Base-by-base conservation (phyloP, 1,284 basidiomycete genomes). In the Cutaneotrichosporon arboriforme region DNA sequence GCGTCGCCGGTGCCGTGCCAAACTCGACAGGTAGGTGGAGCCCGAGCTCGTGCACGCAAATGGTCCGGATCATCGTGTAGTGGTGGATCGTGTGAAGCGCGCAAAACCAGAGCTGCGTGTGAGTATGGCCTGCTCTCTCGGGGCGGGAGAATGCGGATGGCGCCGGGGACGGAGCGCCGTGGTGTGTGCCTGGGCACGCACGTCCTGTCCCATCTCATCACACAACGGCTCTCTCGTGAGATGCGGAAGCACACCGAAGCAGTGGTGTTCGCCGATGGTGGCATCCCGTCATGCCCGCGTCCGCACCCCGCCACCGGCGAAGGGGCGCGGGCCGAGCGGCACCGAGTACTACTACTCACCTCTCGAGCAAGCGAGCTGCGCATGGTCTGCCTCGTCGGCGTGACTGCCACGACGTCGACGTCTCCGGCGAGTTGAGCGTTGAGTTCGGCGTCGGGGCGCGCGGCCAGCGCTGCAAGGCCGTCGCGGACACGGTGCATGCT, bases 31-130 rank as follows among this genome's bases (percentile, higher is more conserved):
- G 70, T 15, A 74, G 59, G 1, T 61, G 42, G 5, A 74, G 42
- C 4, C 67, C 66, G n/a, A 70, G 65, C 63, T 77, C 66, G 60
- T 76, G 66, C 9, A 70, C 69, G 12, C 69, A 70, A 31, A 75
- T 72, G 7, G 69, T 68, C 10, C 72, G 58, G 13, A 73, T 46
- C 71, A 74, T 73, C 8, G 70, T 69, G 54, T 68, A 71, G 46
- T 74, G 72, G 43, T 73, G 70, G 15, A 74, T 73, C 4, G 70
- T 64, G 48, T 73, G 70, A 14, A 72, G 53, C 14, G 71, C 65
- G 52, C 66, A 68, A 54, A 71, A 74, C 70, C 70, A 73, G 5
- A 74, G 58, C 72, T 74, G 43, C 8, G 13, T 31, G 39, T 49
- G 22, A 49, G 47, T 12, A 33, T 10, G n/a, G n/a, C n/a, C n/a